Percentiles rank a stretch among this genome's conserved stretches.
Evolutionary conservation across 495 filamentous ascomycete genomes (phyloP).

Genomic region (Xylaria intraflava): DNA sequence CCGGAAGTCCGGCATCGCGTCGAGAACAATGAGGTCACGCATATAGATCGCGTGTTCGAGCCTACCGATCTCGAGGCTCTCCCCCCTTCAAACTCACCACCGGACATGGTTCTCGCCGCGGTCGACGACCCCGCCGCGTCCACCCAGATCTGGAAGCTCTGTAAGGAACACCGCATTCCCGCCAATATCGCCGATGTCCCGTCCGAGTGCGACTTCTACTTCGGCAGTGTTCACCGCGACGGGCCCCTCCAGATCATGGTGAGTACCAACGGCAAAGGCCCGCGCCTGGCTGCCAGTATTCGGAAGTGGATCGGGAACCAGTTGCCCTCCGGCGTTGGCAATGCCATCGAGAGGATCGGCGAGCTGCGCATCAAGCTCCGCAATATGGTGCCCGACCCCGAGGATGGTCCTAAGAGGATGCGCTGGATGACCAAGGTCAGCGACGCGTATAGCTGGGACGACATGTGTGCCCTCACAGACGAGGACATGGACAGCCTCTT

Average conservation of each 20-base stretch:
- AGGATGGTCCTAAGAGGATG: conserved; percentile 87
- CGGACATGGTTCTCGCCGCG: conserved; percentile 78
- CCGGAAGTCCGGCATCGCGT: conserved; percentile 81
- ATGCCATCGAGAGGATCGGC: conserved; percentile 78
- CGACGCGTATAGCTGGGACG: conserved; percentile 77
- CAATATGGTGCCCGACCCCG: conserved; percentile 59
- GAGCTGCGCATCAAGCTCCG: conserved; percentile 71
- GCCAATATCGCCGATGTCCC: conserved; percentile 97
- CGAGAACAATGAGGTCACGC: conserved; percentile 60
- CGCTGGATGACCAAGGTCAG: conserved; percentile 92
- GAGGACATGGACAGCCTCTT: conserved; percentile 76
- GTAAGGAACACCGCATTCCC: conserved; percentile 74
- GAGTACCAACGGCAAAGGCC: conserved; percentile 94
- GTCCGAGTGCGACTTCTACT: conserved; percentile 96
- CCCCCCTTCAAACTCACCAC: conserved; percentile 16
- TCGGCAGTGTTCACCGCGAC: conserved; percentile 89
- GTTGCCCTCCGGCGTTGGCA: conserved; percentile 69
- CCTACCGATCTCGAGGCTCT: conserved; percentile 66
- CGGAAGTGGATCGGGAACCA: conserved; percentile 71
- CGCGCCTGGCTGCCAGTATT: conserved; percentile 81
- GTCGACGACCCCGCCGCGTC: conserved; percentile 88
- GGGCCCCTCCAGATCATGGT: conserved; percentile 98
- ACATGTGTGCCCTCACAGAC: conserved; percentile 78
- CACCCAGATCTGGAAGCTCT: conserved; percentile 81
- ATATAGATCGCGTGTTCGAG: conserved; percentile 75